Conservation (phyloP, 2,329 filamentous ascomycete species). For the Ophiostoma sp. region DNA sequence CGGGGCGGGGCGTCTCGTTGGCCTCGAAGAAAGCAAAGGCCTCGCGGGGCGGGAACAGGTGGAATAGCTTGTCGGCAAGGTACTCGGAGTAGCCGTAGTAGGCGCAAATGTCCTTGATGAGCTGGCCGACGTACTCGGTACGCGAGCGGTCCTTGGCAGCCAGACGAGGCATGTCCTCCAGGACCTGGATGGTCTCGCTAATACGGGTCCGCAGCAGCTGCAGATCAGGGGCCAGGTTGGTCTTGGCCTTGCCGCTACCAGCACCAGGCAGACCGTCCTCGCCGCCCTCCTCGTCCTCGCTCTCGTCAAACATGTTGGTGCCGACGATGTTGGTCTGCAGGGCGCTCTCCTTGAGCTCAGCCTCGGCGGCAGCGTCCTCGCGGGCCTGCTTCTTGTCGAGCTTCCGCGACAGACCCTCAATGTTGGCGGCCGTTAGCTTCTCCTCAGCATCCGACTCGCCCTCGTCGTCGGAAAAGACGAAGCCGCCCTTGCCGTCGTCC, state of each 20-base stretch:
- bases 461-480: slow-evolving; percentile 95
- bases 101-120: slow-evolving; percentile 87
- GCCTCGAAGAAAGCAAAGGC: slow-evolving; percentile 98
- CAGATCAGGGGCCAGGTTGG: slow-evolving; percentile 79
- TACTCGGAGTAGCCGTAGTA: slow-evolving; percentile 97
- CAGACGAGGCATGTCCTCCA: slow-evolving; percentile 84
- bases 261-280: slow-evolving; percentile 38
- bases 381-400: slow-evolving; percentile 75
- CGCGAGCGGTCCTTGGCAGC: slow-evolving; percentile 78
- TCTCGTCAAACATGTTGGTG: slow-evolving; percentile 61
- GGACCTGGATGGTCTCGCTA: slow-evolving; percentile 86
- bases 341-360: slow-evolving; percentile 80
- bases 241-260: slow-evolving; percentile 50
- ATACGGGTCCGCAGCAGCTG: slow-evolving; percentile 86
- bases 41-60: slow-evolving; percentile 87
- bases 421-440: slow-evolving; percentile 91
- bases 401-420: slow-evolving; percentile 84
- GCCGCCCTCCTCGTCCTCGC: slow-evolving; percentile 18
- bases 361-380: slow-evolving; percentile 79
- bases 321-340: slow-evolving; percentile 92
- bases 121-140: slow-evolving; percentile 81
- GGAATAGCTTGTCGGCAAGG: slow-evolving; percentile 93
- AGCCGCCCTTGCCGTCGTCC: slow-evolving; percentile 51
- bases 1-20: slow-evolving; percentile 87
- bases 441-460: slow-evolving; percentile 89